phyloP scores from a whole-genome alignment of 768 basidiomycete species.

The Panaeolus cyanescens region DNA sequence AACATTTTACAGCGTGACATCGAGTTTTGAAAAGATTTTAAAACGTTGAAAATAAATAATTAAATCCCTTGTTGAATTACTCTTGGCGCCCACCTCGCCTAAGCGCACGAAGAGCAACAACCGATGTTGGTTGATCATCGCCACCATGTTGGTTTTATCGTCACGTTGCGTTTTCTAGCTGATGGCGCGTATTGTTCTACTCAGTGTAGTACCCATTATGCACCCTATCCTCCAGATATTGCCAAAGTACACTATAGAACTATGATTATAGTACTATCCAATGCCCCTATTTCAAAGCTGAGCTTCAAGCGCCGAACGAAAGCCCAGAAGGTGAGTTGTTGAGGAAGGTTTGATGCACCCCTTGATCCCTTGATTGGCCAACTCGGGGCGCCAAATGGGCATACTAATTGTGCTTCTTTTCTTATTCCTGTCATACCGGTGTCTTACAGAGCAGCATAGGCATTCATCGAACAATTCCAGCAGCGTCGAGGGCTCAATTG shows the following conservation, averaged over 20 bases:
- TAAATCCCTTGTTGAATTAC: neutral
- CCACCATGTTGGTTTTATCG: neutral
- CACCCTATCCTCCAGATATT: neutral
- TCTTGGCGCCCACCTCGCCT: neutral
- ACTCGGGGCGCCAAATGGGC: neutral
- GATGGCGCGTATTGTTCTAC: neutral
- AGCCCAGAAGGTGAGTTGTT: neutral
- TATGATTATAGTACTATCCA: neutral
- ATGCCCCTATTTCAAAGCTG: neutral
- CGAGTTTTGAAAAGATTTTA: neutral
- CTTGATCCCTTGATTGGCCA: neutral
- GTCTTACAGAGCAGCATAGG: neutral
- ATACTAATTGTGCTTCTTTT: neutral
- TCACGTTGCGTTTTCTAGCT: neutral
- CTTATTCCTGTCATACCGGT: neutral
- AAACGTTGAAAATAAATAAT: neutral
- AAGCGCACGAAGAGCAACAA: neutral
- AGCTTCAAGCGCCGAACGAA: neutral
- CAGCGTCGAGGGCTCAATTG: neutral
- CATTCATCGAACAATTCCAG: neutral
- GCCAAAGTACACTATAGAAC: neutral
- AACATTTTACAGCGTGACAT: slow-evolving; percentile 1
- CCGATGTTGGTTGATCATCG: neutral
- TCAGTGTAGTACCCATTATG: neutral
- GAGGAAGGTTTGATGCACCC: neutral